Base-by-base conservation (phyloP, 352 stramenopile genomes). In the Peronospora belbahrii region DNA sequence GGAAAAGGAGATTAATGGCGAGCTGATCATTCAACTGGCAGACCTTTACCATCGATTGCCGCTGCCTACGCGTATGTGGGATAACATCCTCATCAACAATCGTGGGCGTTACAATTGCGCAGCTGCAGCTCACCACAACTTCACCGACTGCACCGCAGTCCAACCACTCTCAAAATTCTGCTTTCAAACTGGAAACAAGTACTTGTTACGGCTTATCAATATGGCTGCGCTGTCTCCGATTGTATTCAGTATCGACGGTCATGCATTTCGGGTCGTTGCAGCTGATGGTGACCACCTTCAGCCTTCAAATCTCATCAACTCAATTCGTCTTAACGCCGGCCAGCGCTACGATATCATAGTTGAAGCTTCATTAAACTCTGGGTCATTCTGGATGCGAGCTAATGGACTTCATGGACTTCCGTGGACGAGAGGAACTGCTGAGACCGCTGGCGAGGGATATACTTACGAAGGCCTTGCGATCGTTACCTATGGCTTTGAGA, bases 61-160 rank as follows among this genome's bases (percentile, higher is more conserved):
- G 6, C 14, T 25, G 17, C 15, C 15, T 3, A 34, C 40, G 0
- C 54, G 15, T 3, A 66, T 71, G 28, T 65, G 56, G 56, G 57
- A 74, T 22, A 59, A 46, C 24, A 56, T 70, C 13, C 32, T 71
- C 1, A 70, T 71, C 41, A 74, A 74, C 42, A 60, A 70, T 34
- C 57, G 36, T 7, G 65, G 57, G 0, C 61, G 65, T 15, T 71
- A 71, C 50, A 63, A 67, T 40, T 74, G 61, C 61, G 44, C 39
- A 2, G 52, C 46, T 33, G 53, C 56, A 3, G 14, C 20, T 15
- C 28, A 46, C 30, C 43, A 53, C 19, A 48, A 40, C 11, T 58
- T 61, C 17, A 36, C 47, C 5, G 13, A 52, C 1, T 74, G 61
- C 28, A 57, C 22, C 0, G 31, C 51, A 1, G 35, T 54, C 4